These are phyloP conservation scores for Acorus gramineus DNA, from an alignment of 106 monocot species.

Conservation along the genomic window DNA sequence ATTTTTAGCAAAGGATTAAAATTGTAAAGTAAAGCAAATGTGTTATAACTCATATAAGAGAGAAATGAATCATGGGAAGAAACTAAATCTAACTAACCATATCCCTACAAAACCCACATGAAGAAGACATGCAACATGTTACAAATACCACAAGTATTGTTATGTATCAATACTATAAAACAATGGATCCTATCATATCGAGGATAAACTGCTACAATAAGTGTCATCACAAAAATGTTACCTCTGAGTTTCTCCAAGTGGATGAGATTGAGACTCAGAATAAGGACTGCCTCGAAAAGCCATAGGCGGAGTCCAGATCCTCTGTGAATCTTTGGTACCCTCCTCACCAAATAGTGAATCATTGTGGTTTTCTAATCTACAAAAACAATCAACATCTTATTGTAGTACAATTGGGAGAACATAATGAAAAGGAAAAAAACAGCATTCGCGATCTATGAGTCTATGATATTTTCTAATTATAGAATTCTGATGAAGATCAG, in stretches of 20 bases:
- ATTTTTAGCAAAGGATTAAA: too few relatives aligned
- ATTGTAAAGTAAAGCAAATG: too few relatives aligned
- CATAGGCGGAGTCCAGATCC: conserved; percentile 9
- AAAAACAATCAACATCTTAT: not conserved
- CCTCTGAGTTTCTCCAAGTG: conserved; percentile 7
- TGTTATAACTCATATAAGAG: too few relatives aligned
- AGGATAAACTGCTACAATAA: not conserved
- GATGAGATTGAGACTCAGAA: conserved; percentile 2
- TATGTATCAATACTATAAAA: not conserved
- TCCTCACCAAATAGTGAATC: not conserved
- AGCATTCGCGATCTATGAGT: too few relatives aligned
- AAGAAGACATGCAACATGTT: too few relatives aligned
- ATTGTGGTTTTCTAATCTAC: conserved; percentile 3
- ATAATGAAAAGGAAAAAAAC: not conserved
- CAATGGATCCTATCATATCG: too few relatives aligned
- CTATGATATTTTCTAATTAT: too few relatives aligned
- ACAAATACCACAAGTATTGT: not conserved
- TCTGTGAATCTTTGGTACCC: conserved; percentile 5
- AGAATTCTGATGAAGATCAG: too few relatives aligned
- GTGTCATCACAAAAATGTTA: conserved; percentile 1
- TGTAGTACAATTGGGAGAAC: not conserved
- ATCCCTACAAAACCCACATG: too few relatives aligned
- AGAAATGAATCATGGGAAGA: too few relatives aligned
- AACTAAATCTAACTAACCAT: too few relatives aligned
- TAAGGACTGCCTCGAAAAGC: conserved; percentile 10